Evolutionary conservation across 768 basidiomycete species (phyloP).

Genomic region (Phanerochaete carnosa): DNA sequence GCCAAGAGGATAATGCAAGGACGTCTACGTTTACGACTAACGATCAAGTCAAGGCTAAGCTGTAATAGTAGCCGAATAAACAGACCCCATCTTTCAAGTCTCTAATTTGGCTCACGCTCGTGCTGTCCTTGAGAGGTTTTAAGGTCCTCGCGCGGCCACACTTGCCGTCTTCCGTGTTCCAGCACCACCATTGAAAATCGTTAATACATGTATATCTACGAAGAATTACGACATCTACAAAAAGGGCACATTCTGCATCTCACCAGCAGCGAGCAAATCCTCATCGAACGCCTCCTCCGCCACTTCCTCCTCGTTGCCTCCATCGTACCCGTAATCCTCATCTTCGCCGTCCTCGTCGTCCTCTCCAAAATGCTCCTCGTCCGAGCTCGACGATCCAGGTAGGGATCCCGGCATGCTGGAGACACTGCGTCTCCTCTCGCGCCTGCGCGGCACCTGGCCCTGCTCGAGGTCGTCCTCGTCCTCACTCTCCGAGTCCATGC

Average conservation of each 20-base stretch:
- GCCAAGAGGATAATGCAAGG: conserved; percentile 43
- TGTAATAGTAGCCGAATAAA: conserved; percentile 11
- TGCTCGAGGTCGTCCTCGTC: conserved; percentile 36
- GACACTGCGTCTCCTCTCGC: conserved; percentile 57
- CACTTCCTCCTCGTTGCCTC: conserved; percentile 56
- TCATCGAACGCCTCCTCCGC: conserved; percentile 78
- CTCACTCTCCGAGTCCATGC: conserved; percentile 47
- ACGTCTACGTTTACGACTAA: conserved; percentile 12
- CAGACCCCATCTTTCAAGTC: no score
- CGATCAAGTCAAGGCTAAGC: conserved; percentile 19
- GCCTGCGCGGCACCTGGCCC: conserved; percentile 27
- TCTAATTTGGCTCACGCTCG: no score
- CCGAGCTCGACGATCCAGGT: conserved; percentile 34
- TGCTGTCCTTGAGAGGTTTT: no score
- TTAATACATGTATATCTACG: background rate
- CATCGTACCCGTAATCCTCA: conserved; percentile 28
- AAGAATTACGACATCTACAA: conserved; percentile 32
- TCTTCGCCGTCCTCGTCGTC: conserved; percentile 44
- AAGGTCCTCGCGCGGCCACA: no score
- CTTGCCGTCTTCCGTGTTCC: background rate
- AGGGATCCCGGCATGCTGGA: conserved; percentile 87
- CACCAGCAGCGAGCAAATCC: conserved; percentile 73
- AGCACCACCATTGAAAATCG: background rate
- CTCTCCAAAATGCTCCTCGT: conserved; percentile 52
- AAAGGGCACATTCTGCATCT: conserved; percentile 79